Conservation (phyloP, 1,284 basidiomycete species). For the Fistulinella cinereoalba region DNA sequence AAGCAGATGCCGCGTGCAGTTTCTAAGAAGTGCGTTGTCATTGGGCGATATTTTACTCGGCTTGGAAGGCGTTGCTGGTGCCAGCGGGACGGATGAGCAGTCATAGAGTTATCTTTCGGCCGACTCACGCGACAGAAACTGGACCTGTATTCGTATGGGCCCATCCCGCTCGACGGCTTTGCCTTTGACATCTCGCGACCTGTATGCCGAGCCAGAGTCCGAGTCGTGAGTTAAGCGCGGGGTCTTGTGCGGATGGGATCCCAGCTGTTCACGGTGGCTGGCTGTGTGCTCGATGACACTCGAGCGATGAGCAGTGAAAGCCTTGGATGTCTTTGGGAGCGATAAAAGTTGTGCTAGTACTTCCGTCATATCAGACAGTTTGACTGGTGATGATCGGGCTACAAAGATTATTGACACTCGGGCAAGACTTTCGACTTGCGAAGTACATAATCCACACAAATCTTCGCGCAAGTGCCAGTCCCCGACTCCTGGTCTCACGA, state of each 20-base stretch:
- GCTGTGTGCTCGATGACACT: slow-evolving; percentile 33
- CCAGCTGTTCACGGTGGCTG: slow-evolving; percentile 37
- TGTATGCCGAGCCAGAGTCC: slow-evolving; percentile 61
- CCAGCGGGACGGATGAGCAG: slow-evolving; percentile 10
- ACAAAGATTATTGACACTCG: no score
- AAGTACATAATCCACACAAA: no score
- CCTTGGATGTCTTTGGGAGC: slow-evolving; percentile 52
- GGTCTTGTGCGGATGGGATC: slow-evolving; percentile 61
- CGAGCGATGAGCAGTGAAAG: slow-evolving; percentile 44
- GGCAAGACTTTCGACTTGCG: no score
- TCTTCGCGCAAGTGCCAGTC: no score
- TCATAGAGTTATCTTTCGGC: not conserved
- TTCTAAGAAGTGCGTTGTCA: slow-evolving; percentile 33
- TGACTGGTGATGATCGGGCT: no score
- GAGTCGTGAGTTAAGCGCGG: slow-evolving; percentile 60
- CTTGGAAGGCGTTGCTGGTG: not conserved
- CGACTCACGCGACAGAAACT: slow-evolving; percentile 40
- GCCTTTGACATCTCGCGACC: slow-evolving; percentile 38
- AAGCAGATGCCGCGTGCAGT: slow-evolving; percentile 47
- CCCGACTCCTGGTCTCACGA: no score
- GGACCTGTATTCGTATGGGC: slow-evolving; percentile 45
- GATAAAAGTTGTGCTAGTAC: slow-evolving; percentile 40
- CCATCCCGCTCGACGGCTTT: slow-evolving; percentile 29
- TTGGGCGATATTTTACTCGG: slow-evolving; percentile 6
- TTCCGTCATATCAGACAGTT: slow-evolving; percentile 34